Base-by-base conservation (phyloP, 257 asterid species). In the Nicotiana tomentosiformis region DNA sequence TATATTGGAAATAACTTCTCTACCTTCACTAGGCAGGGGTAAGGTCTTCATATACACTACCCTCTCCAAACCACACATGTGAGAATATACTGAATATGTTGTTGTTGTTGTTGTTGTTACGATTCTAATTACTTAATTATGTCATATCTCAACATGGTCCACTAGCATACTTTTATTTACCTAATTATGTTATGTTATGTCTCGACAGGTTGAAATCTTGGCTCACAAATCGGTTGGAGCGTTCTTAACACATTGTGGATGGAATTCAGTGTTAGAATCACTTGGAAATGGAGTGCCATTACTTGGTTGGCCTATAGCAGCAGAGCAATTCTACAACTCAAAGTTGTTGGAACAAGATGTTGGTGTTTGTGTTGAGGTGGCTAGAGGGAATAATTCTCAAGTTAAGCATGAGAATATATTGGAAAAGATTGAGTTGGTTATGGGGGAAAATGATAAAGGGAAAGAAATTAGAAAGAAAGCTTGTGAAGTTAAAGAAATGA, bases 221-320 rank as follows among this genome's bases (percentile, higher is more conserved):
- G 66, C 60, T 3, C 97, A 91, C 58, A 77, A 82, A 72, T 90
- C 93, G 0, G 84, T 89, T 1, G 89, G 83, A 14, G 92, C 88
- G 0, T 91, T 90, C 43, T 60, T 91, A 5, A 89, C 88, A 26
- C 93, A 90, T 14, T 92, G 93, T 18, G 93, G 95, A 7, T 91
- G 94, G 95, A 93, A 93, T 70, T 93, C 95, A 9, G 85, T 89
- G 7, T 85, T 91, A 65, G 95, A 92, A 81, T 83, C 93, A 10
- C 89, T 92, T 2, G 68, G 66, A 43, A 81, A 84, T 35, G 93
- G 93, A 5, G 90, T 93, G 33, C 91, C 94, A 2, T 5, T 91
- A 5, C 84, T 91, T 16, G 87, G 92, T 15, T 92, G 97, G 95
- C 93, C 93, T 7, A 89, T 91, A 55, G 92, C 88, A 5, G 93